Evolutionary conservation across 768 basidiomycete species (phyloP).

Genomic region (Termitomyces eurrhizus): DNA sequence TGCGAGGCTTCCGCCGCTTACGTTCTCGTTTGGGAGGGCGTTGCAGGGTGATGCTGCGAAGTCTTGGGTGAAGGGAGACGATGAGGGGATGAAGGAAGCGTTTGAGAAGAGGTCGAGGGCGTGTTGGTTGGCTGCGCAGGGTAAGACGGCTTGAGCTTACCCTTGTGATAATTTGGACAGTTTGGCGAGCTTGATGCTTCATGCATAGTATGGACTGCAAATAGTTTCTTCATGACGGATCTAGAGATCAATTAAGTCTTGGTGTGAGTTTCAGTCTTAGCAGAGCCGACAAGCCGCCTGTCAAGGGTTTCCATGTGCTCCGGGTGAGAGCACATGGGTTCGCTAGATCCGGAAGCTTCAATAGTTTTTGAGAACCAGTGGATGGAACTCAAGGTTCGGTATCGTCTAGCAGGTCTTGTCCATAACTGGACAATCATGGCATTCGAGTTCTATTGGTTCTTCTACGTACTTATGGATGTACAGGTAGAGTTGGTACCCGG

Average conservation of each 20-base stretch:
- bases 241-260: not conserved
- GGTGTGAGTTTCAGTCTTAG: not conserved
- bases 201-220: not conserved
- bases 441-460: not conserved
- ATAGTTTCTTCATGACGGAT: not conserved
- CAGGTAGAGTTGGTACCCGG: not conserved
- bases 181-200: not conserved
- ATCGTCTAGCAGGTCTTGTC: not conserved
- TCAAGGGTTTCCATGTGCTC: not conserved
- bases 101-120: constrained; percentile 40
- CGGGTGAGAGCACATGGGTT: not conserved
- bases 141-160: constrained; percentile 18
- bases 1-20: constrained; percentile 36
- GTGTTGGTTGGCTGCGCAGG: constrained; percentile 39
- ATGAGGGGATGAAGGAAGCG: constrained; percentile 31
- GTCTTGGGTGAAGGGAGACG: constrained; percentile 43
- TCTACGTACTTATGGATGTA: not conserved
- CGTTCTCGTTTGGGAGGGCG: constrained; percentile 48
- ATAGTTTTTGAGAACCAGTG: not conserved
- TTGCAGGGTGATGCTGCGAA: constrained; percentile 47
- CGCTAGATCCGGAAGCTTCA: not conserved
- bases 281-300: not conserved
- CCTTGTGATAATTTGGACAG: not conserved
- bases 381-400: not conserved
- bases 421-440: not conserved